Base-by-base conservation (phyloP, 352 stramenopile species). In the Phytophthora quininea region DNA sequence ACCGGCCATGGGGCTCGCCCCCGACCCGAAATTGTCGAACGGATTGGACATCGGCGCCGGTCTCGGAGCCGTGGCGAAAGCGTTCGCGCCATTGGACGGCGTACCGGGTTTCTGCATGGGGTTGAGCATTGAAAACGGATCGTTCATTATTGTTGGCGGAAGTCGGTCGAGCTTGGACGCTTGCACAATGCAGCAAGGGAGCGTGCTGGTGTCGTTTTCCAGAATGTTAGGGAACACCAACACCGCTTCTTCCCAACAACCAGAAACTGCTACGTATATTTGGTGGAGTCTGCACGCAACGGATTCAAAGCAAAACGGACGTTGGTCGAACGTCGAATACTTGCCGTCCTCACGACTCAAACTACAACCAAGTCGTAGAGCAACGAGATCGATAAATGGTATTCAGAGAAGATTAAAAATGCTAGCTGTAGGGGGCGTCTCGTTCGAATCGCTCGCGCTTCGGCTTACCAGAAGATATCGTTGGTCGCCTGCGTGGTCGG, bases 91-190 rank as follows among this genome's bases (percentile, higher is more conserved):
- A 60, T 53, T 71, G 10, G 49, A 49, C 3, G 58, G 29, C 49
- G 42, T 76, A 43, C 42, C 78, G 38, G 70, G 69, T 58, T 86
- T 83, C 42, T 69, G 62, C 37, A 85, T 69, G 5, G 79, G 69
- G 60, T 91, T 79, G 15, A 91, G 62, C 65, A 80, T 77, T 32
- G 80, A 76, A 58, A 91, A 91, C 40, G 82, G 82, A 52, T 90
- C 80, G 63, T 88, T 89, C 82, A 91, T 89, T 40, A 11, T 40
- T 37, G 9, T 49, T 32, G 57, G 47, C n/a, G 37, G 63, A 72
- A 67, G 3, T 67, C 3, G 54, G 49, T 27, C 40, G 37, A 43
- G 24, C 51, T 46, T 40, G 27, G 54, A 57, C 47, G 29, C 62
- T 74, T 63, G 55, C 2, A n/a, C 29, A 45, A 14, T 51, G 47